Base-by-base conservation (phyloP, 768 basidiomycete species). In the Suillus tomentosus region DNA sequence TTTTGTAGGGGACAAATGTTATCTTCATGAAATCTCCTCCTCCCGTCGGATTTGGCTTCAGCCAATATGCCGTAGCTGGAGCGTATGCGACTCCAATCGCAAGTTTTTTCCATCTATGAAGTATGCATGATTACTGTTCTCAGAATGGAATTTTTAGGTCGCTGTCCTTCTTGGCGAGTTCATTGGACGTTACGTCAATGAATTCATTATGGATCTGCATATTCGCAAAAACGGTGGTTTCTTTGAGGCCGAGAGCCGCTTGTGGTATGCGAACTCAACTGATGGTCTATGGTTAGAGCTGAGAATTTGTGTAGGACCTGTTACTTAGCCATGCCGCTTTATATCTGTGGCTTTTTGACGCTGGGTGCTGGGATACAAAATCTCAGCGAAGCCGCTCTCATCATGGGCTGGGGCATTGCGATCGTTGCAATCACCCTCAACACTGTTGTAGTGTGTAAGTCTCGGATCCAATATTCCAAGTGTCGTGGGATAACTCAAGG, bases 101-200 rank as follows among this genome's bases (percentile, higher is more conserved):
- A 51, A 0, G 78, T 66, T 19, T 43, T 40, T 43, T 17, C 13
- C 24, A 17, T 51, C 27, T 17, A 17, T 17, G 15, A 51, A 27
- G 27, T 51, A 8, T 31, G 3, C 17, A 17, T 51, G 15, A 17
- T 14, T 27, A 27, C 15, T 10, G 24, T 10, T 31, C 27, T 51
- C 17, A 31, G 15, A 15, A 17, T 51, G 15, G 4, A 51, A 17
- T 45, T 34, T 57, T 14, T 43, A 83, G 82, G 71, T 86, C 27
- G 84, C 80, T 0, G 80, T 82, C 13, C 50, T 85, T 11, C 66
- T 87, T 27, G 86, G 86, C 5, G 84, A 87, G 67, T 17, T 85
- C 3, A 70, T 80, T 5, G 85, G 86, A 42, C 78, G 81, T 8
- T 85, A 78, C 64, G 71, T 77, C 50, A 86, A 87, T 64, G 85